Base-by-base conservation (phyloP, 1,284 basidiomycete species). In the Ceratobasidium sp. region DNA sequence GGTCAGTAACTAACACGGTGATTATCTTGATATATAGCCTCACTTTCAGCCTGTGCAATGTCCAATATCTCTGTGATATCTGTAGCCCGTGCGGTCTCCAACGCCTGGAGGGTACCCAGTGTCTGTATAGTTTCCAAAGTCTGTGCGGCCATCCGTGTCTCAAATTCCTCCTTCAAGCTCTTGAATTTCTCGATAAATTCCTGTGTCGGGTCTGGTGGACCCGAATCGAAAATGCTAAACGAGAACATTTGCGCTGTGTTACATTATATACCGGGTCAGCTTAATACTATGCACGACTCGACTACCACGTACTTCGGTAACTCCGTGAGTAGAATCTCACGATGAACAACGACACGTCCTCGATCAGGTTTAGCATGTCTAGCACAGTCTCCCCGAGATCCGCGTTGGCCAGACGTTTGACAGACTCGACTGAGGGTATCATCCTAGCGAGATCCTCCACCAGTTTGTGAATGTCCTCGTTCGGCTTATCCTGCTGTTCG, bases 291-390 rank as follows among this genome's bases (percentile, higher is more conserved):
- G n/a, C n/a, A n/a, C n/a, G n/a, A n/a, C n/a, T n/a, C n/a, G n/a
- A n/a, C n/a, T n/a, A n/a, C n/a, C n/a, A n/a, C n/a, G n/a, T 19
- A 66, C 64, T 49, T 14, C 41, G 27, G 16, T 2, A 19, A 3
- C 24, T 14, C 11, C 31, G 19, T 6, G 64, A 37, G n/a, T n/a
- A n/a, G n/a, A n/a, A n/a, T n/a, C n/a, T n/a, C n/a, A n/a, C n/a
- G n/a, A n/a, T n/a, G n/a, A 65, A 65, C 1, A 46, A n/a, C 11
- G 63, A 65, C 13, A 29, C 27, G 11, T 65, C 63, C 22, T 65
- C 63, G 31, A 65, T 65, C 27, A 65, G 27, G 31, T 65, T 16
- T 31, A 65, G 27, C 46, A 65, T 41, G 5, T 7, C 48, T 13
- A 14, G 3, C 14, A 48, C 46, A 2, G 48, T n/a, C 13, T 51